A percentile compares a stretch with the other conserved stretches of the same genome.
These are phyloP conservation scores for Fomes fomentarius DNA, from an alignment of 1,284 basidiomycete genomes.

Conservation along the genomic window DNA sequence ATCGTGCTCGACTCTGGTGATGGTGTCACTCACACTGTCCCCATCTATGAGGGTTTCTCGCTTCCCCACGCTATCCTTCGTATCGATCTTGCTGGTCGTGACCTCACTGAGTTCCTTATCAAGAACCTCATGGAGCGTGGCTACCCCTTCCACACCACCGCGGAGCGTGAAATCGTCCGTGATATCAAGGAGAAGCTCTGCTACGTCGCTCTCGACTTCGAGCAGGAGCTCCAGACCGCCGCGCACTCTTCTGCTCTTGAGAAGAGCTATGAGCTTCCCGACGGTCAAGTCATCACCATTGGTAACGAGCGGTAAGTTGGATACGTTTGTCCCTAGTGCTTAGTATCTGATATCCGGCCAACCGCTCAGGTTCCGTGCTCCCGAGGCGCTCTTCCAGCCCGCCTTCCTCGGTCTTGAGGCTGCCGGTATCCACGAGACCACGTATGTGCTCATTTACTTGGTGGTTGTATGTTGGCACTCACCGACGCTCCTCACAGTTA, in stretches of 20 bases:
- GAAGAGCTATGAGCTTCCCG: slow-evolving; percentile 96
- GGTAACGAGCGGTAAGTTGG: slow-evolving; percentile 86
- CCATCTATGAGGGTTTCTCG: slow-evolving; percentile 96
- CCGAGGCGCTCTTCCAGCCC: slow-evolving; percentile 98
- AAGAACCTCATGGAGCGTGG: slow-evolving; percentile 95
- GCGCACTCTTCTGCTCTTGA: slow-evolving; percentile 91
- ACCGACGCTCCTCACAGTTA: slow-evolving; percentile 51
- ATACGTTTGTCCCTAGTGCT: not conserved
- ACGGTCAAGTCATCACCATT: slow-evolving; percentile 96
- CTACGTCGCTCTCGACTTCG: slow-evolving; percentile 97
- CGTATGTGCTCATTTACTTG: slow-evolving; percentile 49
- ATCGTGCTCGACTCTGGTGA: slow-evolving; percentile 95
- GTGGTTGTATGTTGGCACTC: slow-evolving; percentile 42
- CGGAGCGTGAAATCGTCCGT: slow-evolving; percentile 94
- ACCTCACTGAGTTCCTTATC: slow-evolving; percentile 91
- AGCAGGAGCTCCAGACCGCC: slow-evolving; percentile 94
- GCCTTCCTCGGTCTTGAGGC: slow-evolving; percentile 92
- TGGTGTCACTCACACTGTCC: slow-evolving; percentile 93
- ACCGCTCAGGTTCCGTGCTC: slow-evolving; percentile 82
- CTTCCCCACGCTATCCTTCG: slow-evolving; percentile 94
- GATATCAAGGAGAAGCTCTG: slow-evolving; percentile 99
- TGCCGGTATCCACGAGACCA: slow-evolving; percentile 94
- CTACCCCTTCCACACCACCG: slow-evolving; percentile 93
- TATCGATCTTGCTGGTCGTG: slow-evolving; percentile 94
- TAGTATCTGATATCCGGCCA: not conserved